phyloP scores from a whole-genome alignment of 305 asterid species.

The Fraxinus greggii region DNA sequence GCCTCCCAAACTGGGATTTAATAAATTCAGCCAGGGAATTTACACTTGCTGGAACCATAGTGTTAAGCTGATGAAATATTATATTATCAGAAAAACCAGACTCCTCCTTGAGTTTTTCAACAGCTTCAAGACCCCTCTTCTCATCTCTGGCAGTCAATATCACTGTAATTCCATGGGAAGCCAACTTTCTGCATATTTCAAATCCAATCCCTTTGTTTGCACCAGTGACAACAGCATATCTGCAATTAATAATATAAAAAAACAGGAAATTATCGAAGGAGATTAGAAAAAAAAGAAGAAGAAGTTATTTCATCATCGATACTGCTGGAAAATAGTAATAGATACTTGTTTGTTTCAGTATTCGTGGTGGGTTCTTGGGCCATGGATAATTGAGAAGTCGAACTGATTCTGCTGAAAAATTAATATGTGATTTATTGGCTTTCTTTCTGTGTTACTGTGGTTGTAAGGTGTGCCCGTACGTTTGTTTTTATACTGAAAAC shows the following conservation, averaged over 20 bases:
- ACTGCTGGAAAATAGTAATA: not conserved
- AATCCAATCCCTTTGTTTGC: slow-evolving; percentile 59
- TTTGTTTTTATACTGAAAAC: no score
- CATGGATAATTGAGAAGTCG: no score
- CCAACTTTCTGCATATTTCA: slow-evolving; percentile 48
- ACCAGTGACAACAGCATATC: slow-evolving; percentile 62
- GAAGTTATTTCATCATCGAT: not conserved
- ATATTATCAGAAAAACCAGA: slow-evolving; percentile 32
- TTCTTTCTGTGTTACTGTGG: not conserved
- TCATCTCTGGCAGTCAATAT: slow-evolving; percentile 51
- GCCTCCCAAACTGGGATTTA: slow-evolving; percentile 37
- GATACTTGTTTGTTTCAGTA: not conserved
- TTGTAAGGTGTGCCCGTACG: no score
- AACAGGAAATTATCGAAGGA: not conserved
- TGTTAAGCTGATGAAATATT: slow-evolving; percentile 54
- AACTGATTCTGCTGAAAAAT: not conserved
- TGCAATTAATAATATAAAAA: slow-evolving; percentile 4
- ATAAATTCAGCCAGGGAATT: slow-evolving; percentile 39
- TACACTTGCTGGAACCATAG: slow-evolving; percentile 38
- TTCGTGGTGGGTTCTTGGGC: not conserved
- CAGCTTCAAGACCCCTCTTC: slow-evolving; percentile 44
- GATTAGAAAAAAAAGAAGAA: not conserved
- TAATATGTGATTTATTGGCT: not conserved
- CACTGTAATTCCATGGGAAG: slow-evolving; percentile 42
- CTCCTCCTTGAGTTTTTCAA: slow-evolving; percentile 28